Base-by-base conservation (phyloP, 2,329 filamentous ascomycete species). In the Gaeumannomyces tritici region DNA sequence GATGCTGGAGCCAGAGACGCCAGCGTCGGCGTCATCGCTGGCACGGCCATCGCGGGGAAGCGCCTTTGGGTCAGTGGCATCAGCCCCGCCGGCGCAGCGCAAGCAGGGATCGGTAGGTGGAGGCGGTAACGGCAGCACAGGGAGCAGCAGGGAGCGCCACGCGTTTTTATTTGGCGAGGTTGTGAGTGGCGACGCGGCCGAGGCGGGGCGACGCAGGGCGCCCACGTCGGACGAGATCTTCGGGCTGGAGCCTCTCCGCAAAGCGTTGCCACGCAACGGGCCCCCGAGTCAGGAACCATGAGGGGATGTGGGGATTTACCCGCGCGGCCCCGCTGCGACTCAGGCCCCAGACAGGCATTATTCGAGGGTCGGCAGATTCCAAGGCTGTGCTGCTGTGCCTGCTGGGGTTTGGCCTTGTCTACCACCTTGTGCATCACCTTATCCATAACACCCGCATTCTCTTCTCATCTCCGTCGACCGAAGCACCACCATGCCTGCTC, bases 1-100 rank as follows among this genome's bases (percentile, higher is more conserved):
- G 87, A 92, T 92, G 88, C 78, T 92, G 2, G 86, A 87, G 66
- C 82, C 81, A 3, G 80, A 83, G 66, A 63, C 62, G 3, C 64
- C 69, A 4, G 57, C 66, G 2, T 51, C 65, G 8, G 57, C 66
- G n/a, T 54, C 60, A 9, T 55, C 59, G 28, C 55, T 29, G 26
- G 18, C 28, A 5, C 24, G 55, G 26, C 26, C 55, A 24, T 56
- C 55, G 3, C 24, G 55, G 18, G 55, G 55, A 15, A 29, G 26
- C 26, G 26, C 55, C n/a, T 66, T 33, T 21, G 29, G 73, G 26
- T 74, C 74, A 6, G 70, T 73, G 5, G 65, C 73, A 4, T 65
- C 72, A 8, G 63, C 70, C 54, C 29, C 56, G 58, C 56, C 63
- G 57, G 54, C 64, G 63, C 59, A 60, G 64, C 57, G 63, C 63